phyloP scores from a whole-genome alignment of 192 early-diverging fungal species.

The Paraglomus brasilianum region DNA sequence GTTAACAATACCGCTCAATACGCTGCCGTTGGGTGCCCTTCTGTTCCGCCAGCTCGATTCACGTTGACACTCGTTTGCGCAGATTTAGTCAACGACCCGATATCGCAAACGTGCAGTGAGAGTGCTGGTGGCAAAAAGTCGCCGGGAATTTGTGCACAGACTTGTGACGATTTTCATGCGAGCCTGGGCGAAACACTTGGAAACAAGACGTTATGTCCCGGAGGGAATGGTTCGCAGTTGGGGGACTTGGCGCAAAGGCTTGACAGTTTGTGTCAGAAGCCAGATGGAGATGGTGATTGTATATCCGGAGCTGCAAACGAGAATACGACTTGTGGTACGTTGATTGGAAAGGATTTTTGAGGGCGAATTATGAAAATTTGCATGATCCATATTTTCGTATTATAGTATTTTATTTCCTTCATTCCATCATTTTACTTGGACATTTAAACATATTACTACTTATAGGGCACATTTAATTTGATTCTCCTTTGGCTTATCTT shows the following conservation, averaged over 20 bases:
- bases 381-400: too few relatives aligned
- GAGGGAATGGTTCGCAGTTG: too few relatives aligned
- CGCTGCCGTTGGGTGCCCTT: not conserved
- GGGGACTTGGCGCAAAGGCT: conserved; percentile 2
- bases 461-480: not conserved
- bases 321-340: conserved; percentile 24
- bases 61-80: conserved; percentile 17
- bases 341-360: not conserved
- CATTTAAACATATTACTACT: not conserved
- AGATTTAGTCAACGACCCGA: conserved; percentile 1
- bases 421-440: not conserved
- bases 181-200: not conserved
- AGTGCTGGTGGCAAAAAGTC: not conserved
- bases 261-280: not conserved
- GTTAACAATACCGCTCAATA: conserved; percentile 4
- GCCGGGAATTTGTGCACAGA: not conserved
- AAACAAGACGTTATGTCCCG: not conserved
- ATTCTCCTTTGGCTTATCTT: not conserved
- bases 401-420: not conserved
- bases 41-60: not conserved
- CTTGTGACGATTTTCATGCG: not conserved
- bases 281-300: not conserved
- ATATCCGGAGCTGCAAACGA: conserved; percentile 27
- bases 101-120: not conserved
- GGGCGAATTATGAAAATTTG: not conserved